Evolutionary conservation across 345 rosid genomes (phyloP), one percentile per base, ranked within the genome.

Genomic region (Chamaenerion angustifolium): DNA sequence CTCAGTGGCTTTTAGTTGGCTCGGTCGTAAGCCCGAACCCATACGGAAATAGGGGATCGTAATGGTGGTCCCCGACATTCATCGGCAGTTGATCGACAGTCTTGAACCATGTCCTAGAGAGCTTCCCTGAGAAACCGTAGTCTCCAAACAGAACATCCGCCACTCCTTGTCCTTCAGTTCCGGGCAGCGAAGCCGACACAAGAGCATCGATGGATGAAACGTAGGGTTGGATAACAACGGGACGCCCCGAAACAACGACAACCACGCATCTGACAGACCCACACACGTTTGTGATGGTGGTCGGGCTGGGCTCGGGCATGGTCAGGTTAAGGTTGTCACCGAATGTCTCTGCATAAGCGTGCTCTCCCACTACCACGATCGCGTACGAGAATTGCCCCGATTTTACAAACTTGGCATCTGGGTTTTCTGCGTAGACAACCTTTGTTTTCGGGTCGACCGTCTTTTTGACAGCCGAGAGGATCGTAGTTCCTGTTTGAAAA

Each of bases 161-260:
- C 18, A 82, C 72, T 2, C 88, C 95, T 53, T 75, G 71, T 15
- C 88, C 88, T 73, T 82, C 95, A 10, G 70, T 74, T 52, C 83
- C 92, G 0, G 83, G 92, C 11, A 82, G 77, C 95, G 88, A 80
- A 12, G 92, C 95, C 2, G 85, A 85, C 4, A 76, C 80, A 11
- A 80, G 61, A 49, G 81, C 88, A 31, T 70, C 80, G 8, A 74
- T 66, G 11, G 8, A 1, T 27, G 54, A 43, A 3, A 76, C 42
- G 49, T 77, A 73, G 9, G 85, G 83, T 41, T 80, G 75, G 25
- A 85, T 68, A 6, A 74, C 70, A 6, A 82, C 68, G 1, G 95
- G 92, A 44, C 83, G 78, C 12, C 95, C 95, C 0, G 92, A 73
- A 61, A 82, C 52, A 13, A 85, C n/a, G 18, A 85, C 40, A 4